Evolutionary conservation across 352 stramenopile genomes (phyloP), one percentile per base, ranked within the genome.

Genomic region (Poterioochromonas sp.): DNA sequence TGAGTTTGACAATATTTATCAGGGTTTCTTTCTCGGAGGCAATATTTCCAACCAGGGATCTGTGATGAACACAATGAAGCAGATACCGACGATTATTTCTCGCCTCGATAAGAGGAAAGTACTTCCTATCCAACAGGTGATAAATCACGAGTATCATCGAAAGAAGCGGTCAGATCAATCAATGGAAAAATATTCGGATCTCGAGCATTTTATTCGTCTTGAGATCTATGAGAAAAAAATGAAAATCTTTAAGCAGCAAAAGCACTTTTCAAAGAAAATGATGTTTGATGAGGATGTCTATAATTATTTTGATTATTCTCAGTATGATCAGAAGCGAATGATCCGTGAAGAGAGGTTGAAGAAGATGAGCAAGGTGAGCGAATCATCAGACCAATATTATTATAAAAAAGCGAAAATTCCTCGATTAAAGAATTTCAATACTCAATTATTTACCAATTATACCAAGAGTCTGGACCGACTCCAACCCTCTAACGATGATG

Each of bases 241-340:
- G 3, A 53, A 39, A 74, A 54, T 74, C 35, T 74, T 74, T 54
- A 51, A 54, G 22, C 65, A 74, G 40, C 65, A 74, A 39, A 74
- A 54, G 29, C 65, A 74, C 32, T 74, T 58, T n/a, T 26, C 41
- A 51, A 74, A 74, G 40, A 58, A 53, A 8, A 74, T n/a, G 15
- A 74, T 74, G 2, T 74, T 54, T 74, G 15, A 58, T 40, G 39
- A 58, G 5, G 65, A 74, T 74, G 39, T 58, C 0, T 74, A 58
- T 40, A 37, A 35, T 15, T 26, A 26, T 26, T 58, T 58, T 26
- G 26, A 58, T 26, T 15, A 58, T 26, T 26, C 15, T 26, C 15
- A 58, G 47, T 58, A 26, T 15, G 26, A 58, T 26, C 47, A 58
- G 26, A 15, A 26, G 47, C 15, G 15, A 26, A 58, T 15, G 15